Percentiles rank a stretch among this genome's conserved stretches.
phyloP scores from a whole-genome alignment of 192 early-diverging fungal species.

The Diversispora eburnea region DNA sequence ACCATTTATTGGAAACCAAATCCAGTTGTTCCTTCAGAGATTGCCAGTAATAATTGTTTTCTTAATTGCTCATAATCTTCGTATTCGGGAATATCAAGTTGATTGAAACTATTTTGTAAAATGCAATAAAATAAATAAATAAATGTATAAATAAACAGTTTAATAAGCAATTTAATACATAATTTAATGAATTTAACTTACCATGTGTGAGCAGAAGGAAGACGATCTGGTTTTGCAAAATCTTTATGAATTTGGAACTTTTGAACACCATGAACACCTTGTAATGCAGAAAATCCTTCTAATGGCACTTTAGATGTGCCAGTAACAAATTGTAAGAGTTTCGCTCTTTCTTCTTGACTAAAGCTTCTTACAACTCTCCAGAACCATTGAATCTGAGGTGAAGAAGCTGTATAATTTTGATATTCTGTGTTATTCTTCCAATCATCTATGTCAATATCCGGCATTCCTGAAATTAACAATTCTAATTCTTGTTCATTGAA shows the following conservation, averaged over 20 bases:
- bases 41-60: conserved; percentile 77
- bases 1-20: conserved; percentile 74
- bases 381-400: conserved; percentile 97
- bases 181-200: conserved; percentile 35
- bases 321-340: conserved; percentile 95
- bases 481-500: conserved; percentile 99
- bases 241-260: conserved; percentile 99
- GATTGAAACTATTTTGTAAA: conserved; percentile 78
- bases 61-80: conserved; percentile 88
- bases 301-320: conserved; percentile 98
- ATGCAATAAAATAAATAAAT: neutral
- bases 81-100: conserved; percentile 93
- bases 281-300: conserved; percentile 87
- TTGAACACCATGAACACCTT: conserved; percentile 91
- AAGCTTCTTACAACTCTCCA: conserved; percentile 97
- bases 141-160: neutral
- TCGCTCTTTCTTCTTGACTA: conserved; percentile 96
- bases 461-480: conserved; percentile 95
- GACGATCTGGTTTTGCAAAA: conserved; percentile 76
- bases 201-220: conserved; percentile 98
- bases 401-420: conserved; percentile 79
- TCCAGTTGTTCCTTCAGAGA: conserved; percentile 88
- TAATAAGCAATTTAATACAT: too few species aligned
- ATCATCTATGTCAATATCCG: conserved; percentile 99
- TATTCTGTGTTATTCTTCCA: conserved; percentile 99